A percentile compares a stretch with the other conserved stretches of the same genome.
Evolutionary conservation across 1,284 basidiomycete species (phyloP).

Genomic region (Trichosporon faecale): DNA sequence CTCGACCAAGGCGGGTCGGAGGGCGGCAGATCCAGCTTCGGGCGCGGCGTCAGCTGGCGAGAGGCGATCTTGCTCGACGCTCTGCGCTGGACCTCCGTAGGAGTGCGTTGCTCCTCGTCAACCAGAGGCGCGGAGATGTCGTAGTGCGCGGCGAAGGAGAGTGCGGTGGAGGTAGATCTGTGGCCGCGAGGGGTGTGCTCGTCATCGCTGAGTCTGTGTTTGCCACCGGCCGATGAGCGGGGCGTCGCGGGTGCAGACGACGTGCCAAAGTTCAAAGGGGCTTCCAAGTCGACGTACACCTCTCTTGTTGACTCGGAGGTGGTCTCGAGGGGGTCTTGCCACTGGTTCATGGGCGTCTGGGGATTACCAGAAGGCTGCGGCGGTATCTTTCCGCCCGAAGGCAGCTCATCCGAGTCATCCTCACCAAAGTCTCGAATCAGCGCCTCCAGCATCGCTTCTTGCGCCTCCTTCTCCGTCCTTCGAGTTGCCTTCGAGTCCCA

Average conservation of each 20-base stretch:
- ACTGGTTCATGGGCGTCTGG: background rate
- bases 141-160: slow-evolving; percentile 7
- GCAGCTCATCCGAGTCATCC: slow-evolving; percentile 19
- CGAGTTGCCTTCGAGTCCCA: background rate
- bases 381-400: background rate
- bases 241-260: background rate
- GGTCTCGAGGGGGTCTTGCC: background rate
- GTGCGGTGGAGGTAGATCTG: background rate
- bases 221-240: background rate
- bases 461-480: background rate
- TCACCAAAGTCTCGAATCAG: background rate
- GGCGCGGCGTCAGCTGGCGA: slow-evolving; percentile 20
- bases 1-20: background rate
- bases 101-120: slow-evolving; percentile 9
- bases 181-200: background rate
- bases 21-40: background rate
- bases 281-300: background rate
- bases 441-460: background rate
- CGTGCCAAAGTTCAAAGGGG: background rate
- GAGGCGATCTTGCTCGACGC: slow-evolving; percentile 21
- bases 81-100: background rate
- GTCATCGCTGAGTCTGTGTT: background rate
- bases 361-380: background rate
- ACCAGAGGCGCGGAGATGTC: slow-evolving; percentile 26
- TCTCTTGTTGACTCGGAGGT: background rate